phyloP scores from a whole-genome alignment of 129 eudicot species.

The Saposhnikovia divaricata region DNA sequence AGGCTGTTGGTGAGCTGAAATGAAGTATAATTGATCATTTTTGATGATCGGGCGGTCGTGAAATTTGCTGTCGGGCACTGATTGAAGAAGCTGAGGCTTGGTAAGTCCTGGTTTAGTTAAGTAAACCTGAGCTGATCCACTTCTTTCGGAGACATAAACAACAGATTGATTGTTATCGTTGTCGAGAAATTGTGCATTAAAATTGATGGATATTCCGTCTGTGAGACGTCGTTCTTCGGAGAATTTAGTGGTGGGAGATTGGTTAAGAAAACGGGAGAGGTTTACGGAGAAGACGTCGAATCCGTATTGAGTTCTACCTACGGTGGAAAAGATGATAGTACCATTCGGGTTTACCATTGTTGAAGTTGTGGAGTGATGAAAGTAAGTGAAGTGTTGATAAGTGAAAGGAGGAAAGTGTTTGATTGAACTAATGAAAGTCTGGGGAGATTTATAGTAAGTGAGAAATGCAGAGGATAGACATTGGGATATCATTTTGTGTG shows the following conservation, averaged over 20 bases:
- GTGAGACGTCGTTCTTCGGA: constrained; percentile 43
- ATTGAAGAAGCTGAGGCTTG: constrained; percentile 17
- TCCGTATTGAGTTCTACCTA: constrained; percentile 65
- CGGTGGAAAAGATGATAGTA: constrained; percentile 62
- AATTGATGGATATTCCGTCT: constrained; percentile 59
- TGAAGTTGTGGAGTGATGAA: not conserved
- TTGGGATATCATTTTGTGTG: not conserved
- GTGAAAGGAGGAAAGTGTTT: not conserved
- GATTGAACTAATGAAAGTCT: not conserved
- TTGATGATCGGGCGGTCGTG: constrained; percentile 61
- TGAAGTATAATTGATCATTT: constrained; percentile 33
- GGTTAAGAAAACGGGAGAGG: constrained; percentile 20
- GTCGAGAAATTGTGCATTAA: constrained; percentile 49
- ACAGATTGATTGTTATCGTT: constrained; percentile 25
- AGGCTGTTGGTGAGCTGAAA: constrained; percentile 52
- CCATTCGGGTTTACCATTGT: constrained; percentile 35
- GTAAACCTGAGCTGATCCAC: constrained; percentile 44
- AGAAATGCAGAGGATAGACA: not conserved
- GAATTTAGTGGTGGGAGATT: constrained; percentile 1
- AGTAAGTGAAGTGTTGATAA: not conserved
- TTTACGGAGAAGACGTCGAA: constrained; percentile 66
- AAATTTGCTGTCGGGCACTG: constrained; percentile 39
- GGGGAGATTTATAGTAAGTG: not conserved
- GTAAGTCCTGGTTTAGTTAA: constrained; percentile 12
- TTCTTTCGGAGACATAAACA: constrained; percentile 60